Conservation (phyloP, 345 rosid species). For the Aquilaria sinensis region DNA sequence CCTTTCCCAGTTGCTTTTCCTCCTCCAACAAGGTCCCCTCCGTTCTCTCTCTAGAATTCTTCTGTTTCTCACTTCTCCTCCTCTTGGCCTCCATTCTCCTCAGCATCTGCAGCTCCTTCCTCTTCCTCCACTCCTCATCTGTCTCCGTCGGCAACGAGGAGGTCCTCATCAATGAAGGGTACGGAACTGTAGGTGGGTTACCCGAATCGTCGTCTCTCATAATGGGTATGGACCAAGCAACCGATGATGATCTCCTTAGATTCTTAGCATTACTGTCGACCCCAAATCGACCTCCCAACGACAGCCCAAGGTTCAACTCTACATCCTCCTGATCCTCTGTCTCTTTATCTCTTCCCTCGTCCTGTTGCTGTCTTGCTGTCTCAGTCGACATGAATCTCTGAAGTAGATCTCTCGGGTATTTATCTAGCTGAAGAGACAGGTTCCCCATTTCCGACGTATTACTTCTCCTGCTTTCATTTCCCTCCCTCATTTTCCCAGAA, state of each 20-base stretch:
- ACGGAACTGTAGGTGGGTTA: conserved; percentile 24
- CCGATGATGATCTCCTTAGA: conserved; percentile 70
- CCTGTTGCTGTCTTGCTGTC: not conserved
- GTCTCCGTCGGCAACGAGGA: conserved; percentile 85
- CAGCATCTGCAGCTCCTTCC: conserved; percentile 72
- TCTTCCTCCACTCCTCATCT: conserved; percentile 91
- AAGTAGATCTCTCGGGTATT: conserved; percentile 73
- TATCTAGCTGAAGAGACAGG: conserved; percentile 53
- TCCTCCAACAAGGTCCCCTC: conserved; percentile 35
- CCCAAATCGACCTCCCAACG: conserved; percentile 87
- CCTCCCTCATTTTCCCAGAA: conserved; percentile 47
- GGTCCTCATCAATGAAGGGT: conserved; percentile 55
- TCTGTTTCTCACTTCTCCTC: conserved; percentile 80
- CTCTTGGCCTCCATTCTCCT: conserved; percentile 88
- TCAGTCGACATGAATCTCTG: conserved; percentile 52
- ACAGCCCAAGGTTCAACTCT: conserved; percentile 85
- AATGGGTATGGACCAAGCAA: conserved; percentile 43
- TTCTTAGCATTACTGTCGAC: conserved; percentile 57
- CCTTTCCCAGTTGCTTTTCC: conserved; percentile 21
- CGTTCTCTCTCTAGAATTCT: conserved; percentile 26
- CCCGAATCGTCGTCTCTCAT: conserved; percentile 26
- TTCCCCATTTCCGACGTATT: conserved; percentile 42
- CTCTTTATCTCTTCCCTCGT: conserved; percentile 11
- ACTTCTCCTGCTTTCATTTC: conserved; percentile 27
- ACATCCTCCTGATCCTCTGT: conserved; percentile 36